Base-by-base conservation (phyloP, 331 rosid species). In the Prunus yedoensis region DNA sequence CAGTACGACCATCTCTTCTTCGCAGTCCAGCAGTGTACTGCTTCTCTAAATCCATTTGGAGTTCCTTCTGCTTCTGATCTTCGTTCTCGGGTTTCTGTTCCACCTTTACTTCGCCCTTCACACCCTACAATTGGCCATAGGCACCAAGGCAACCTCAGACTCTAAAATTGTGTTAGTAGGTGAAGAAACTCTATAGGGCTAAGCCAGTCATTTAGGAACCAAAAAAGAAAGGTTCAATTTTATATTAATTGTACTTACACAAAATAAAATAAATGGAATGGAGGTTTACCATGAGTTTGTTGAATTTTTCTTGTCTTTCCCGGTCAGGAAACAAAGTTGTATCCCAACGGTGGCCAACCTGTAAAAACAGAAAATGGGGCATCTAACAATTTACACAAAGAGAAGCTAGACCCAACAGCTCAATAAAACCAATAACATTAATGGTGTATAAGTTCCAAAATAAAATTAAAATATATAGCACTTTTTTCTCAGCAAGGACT, bases 111-210 rank as follows among this genome's bases (percentile, higher is more conserved):
- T 92, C 97, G 67, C 96, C 96, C 79, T 87, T 95, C 86, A 95
- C 88, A 80, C 99, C 99, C 99, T 95, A 84, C 99, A 95, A 92
- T 85, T 95, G 86, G 97, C 96, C 97, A 94, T 90, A 90, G 97
- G 97, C 97, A 95, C 85, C 89, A 89, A 89, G 81, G 91, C 96
- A 92, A 90, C 89, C 97, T 95, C 94, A 95, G 97, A 94, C 93
- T 94, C 96, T 87, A 84, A 92, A 94, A 92, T 79, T 74, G 96
- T 89, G 99, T 95, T 83, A 95, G 96, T 95, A 87, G 64, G 89
- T 46, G 95, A 81, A 82, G 53, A 77, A 86, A 88, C 73, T 77
- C 78, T 60, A 72, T 82, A 77, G 62, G 32, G 64, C 75, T 83
- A 81, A 87, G 77, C 41, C 64, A 32, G 65, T 67, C 79, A 71